Percentiles rank a stretch among this genome's conserved stretches.
Evolutionary conservation across 1,284 basidiomycete species (phyloP).

Genomic region (Sphaerobolus stellatus): DNA sequence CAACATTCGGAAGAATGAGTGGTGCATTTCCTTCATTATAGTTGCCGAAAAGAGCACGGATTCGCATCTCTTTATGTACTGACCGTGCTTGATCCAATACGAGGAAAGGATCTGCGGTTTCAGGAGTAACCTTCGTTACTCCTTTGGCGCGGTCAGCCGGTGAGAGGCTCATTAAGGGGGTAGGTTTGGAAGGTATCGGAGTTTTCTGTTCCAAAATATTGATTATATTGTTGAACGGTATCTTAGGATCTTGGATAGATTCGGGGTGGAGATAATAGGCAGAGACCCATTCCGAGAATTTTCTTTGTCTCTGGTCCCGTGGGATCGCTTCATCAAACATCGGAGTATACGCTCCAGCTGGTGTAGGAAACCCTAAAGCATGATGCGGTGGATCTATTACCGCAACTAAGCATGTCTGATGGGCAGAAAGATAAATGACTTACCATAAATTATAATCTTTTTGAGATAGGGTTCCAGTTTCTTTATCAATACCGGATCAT

Average conservation of each 20-base stretch:
- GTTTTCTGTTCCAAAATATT: constrained; percentile 5
- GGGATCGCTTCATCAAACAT: constrained; percentile 6
- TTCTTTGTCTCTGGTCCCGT: not conserved
- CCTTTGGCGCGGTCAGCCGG: not conserved
- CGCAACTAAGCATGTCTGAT: not conserved
- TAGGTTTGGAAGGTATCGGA: not conserved
- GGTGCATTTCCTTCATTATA: constrained; percentile 5
- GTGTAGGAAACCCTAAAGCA: constrained; percentile 7
- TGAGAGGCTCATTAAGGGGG: not conserved
- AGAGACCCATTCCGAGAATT: constrained; percentile 2
- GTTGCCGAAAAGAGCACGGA: constrained; percentile 5
- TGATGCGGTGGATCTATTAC: constrained; percentile 3
- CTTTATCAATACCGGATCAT: constrained; percentile 13
- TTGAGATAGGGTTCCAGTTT: constrained; percentile 8
- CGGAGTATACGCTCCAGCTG: constrained; percentile 5
- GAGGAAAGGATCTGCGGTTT: not conserved
- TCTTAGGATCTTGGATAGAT: not conserved
- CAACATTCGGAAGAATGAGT: constrained; percentile 4
- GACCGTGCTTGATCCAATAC: not conserved
- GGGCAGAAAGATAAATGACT: not conserved
- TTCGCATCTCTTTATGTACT: not conserved
- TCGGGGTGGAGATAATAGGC: constrained; percentile 4
- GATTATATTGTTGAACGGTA: not conserved
- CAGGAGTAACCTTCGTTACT: not conserved
- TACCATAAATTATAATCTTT: constrained; percentile 10